phyloP scores from a whole-genome alignment of 805 yeast genomes.

The Grigorovia yakushimaensis region DNA sequence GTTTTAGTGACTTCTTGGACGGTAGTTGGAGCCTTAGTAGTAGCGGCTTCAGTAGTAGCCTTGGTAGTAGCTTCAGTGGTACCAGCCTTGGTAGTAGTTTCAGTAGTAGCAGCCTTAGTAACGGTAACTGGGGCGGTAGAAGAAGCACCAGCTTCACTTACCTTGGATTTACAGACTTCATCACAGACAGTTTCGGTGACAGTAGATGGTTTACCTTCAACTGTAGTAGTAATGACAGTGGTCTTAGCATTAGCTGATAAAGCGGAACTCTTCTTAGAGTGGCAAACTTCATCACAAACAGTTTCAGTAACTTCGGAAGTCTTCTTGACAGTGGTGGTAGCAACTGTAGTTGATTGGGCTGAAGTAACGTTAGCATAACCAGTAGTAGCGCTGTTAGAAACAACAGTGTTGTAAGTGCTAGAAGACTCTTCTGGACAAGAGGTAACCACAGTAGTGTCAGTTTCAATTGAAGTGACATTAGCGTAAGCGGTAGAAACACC shows the following conservation, averaged over 20 bases:
- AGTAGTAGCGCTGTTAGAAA: background rate
- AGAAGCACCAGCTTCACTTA: conserved; percentile 3
- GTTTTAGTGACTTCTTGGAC: conserved; percentile 2
- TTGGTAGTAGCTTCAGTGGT: background rate
- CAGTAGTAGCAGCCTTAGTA: background rate
- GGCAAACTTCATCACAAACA: conserved; percentile 9
- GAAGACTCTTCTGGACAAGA: conserved; percentile 1
- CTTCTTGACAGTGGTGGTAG: conserved; percentile 1
- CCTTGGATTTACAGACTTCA: conserved; percentile 6
- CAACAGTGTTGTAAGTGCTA: background rate
- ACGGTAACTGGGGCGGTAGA: background rate
- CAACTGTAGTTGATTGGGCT: background rate
- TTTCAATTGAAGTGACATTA: background rate
- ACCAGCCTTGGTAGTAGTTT: background rate
- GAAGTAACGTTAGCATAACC: conserved; percentile 3
- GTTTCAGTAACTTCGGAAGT: conserved; percentile 6
- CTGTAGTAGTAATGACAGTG: conserved; percentile 1
- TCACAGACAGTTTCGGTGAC: conserved; percentile 7
- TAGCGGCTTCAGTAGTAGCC: background rate
- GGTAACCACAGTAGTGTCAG: background rate
- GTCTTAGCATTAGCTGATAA: conserved; percentile 1
- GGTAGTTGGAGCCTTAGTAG: background rate
- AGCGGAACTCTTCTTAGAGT: conserved; percentile 6
- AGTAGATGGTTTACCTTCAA: conserved; percentile 2
- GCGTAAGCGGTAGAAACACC: background rate